phyloP scores from a whole-genome alignment of 1,284 basidiomycete genomes.

The Microbotryum lychnidis-dioicae region DNA sequence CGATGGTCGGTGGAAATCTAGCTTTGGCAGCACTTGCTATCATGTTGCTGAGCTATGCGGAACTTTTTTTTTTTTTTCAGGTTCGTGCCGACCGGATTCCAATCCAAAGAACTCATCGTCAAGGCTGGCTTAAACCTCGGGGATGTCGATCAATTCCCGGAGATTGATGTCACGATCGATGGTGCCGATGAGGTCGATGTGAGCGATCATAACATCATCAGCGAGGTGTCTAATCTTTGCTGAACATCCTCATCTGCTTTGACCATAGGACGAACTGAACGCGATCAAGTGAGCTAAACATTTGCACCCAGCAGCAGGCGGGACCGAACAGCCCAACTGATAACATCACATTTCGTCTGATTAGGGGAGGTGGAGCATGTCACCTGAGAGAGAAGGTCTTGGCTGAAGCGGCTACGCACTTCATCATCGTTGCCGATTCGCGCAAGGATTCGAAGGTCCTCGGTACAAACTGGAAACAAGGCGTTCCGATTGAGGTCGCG shows the following conservation, averaged over 20 bases:
- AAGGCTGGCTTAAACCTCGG: conserved; percentile 69
- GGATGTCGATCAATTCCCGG: conserved; percentile 74
- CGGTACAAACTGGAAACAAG: conserved; percentile 74
- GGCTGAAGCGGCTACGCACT: conserved; percentile 83
- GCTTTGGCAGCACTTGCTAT: background rate
- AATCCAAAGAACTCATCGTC: conserved; percentile 91
- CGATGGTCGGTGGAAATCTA: conserved; percentile 31
- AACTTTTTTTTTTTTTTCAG: too few relatives aligned
- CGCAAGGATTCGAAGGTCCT: conserved; percentile 75
- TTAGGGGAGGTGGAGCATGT: conserved; percentile 75
- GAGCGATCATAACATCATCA: conserved; percentile 39
- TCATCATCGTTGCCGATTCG: conserved; percentile 91
- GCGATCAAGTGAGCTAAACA: conserved; percentile 60
- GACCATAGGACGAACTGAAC: conserved; percentile 54
- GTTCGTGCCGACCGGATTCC: conserved; percentile 92
- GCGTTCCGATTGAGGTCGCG: conserved; percentile 91
- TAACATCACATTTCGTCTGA: background rate
- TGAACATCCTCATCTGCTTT: conserved; percentile 23
- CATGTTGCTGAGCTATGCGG: background rate
- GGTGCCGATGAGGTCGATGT: conserved; percentile 80
- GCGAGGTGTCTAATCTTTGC: background rate
- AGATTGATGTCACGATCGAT: conserved; percentile 91
- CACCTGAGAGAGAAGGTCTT: conserved; percentile 95
- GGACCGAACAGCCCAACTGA: background rate
- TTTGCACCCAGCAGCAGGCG: background rate